These are phyloP conservation scores for Suhomyces prunicola DNA, from an alignment of 805 yeast genomes.

Conservation along the genomic window DNA sequence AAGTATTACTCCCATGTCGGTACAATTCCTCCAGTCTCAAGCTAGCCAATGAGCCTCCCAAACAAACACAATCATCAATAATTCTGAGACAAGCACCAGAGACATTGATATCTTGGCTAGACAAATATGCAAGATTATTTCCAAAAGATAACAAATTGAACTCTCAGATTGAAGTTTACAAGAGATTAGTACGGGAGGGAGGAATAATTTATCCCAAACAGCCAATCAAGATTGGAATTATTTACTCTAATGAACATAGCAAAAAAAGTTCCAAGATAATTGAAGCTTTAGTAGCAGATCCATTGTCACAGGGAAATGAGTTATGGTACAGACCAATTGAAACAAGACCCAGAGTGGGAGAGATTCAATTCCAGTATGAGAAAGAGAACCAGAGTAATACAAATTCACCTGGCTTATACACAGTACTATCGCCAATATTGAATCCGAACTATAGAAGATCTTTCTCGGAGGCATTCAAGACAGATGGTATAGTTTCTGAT, in stretches of 20 bases:
- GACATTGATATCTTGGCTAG: constrained; percentile 1
- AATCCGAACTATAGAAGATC: constrained; percentile 23
- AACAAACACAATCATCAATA: not conserved
- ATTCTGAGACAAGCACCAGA: not conserved
- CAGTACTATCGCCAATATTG: constrained; percentile 30
- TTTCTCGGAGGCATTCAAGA: constrained; percentile 12
- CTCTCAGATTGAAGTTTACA: constrained; percentile 12
- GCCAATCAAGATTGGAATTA: constrained; percentile 29
- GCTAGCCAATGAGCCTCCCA: not conserved
- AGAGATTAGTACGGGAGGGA: constrained; percentile 7
- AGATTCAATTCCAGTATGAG: constrained; percentile 19
- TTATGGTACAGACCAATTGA: constrained; percentile 30
- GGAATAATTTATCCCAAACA: constrained; percentile 4
- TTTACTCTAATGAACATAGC: constrained; percentile 25
- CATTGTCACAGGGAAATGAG: constrained; percentile 30
- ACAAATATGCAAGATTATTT: constrained; percentile 8
- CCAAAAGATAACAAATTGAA: constrained; percentile 20
- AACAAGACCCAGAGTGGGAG: constrained; percentile 16
- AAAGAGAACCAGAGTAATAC: not conserved
- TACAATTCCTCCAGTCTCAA: not conserved
- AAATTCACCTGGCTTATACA: constrained; percentile 3
- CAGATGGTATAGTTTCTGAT: constrained; percentile 11
- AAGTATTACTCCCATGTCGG: not conserved
- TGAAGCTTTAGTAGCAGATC: constrained; percentile 39
- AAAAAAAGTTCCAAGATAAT: constrained; percentile 26